These are phyloP conservation scores for Kodamaea hsintzibuensis DNA, from an alignment of 805 yeast species.

Conservation along the genomic window DNA sequence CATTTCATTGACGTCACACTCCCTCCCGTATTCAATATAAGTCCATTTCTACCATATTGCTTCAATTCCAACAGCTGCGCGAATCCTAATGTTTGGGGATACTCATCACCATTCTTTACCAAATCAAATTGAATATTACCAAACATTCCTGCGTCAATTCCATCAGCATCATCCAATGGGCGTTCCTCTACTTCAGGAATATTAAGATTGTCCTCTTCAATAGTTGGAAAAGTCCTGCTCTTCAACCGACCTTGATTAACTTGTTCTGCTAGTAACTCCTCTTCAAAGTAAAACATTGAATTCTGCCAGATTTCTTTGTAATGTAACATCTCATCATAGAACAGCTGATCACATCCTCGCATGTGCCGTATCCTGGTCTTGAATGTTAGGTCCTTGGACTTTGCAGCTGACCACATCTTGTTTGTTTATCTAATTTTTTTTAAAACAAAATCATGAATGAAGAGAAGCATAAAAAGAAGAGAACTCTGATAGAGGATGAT, in stretches of 20 bases:
- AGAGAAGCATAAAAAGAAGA: conserved; percentile 12
- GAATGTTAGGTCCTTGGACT: conserved; percentile 25
- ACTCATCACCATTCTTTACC: neutral
- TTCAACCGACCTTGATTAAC: conserved; percentile 9
- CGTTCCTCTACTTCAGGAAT: conserved; percentile 14
- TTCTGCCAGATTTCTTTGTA: conserved; percentile 53
- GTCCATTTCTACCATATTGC: conserved; percentile 30
- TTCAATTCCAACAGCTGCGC: conserved; percentile 12
- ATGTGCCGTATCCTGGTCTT: conserved; percentile 34
- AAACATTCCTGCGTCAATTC: no score
- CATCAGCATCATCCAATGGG: no score
- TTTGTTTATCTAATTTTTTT: neutral
- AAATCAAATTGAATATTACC: conserved; percentile 3
- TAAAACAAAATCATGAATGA: neutral
- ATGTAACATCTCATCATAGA: conserved; percentile 42
- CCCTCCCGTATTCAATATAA: conserved; percentile 51
- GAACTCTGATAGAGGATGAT: conserved; percentile 16
- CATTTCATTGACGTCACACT: conserved; percentile 55
- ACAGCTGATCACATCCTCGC: conserved; percentile 52
- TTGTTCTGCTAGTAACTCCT: conserved; percentile 22
- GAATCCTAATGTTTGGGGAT: neutral
- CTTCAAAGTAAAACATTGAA: conserved; percentile 44
- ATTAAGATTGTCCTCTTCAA: conserved; percentile 1
- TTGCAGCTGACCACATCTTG: neutral
- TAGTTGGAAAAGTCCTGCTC: conserved; percentile 12